Evolutionary conservation across 176 grass and related monocot genomes (phyloP).

Genomic region (sorghum (Sorghum bicolor)): DNA sequence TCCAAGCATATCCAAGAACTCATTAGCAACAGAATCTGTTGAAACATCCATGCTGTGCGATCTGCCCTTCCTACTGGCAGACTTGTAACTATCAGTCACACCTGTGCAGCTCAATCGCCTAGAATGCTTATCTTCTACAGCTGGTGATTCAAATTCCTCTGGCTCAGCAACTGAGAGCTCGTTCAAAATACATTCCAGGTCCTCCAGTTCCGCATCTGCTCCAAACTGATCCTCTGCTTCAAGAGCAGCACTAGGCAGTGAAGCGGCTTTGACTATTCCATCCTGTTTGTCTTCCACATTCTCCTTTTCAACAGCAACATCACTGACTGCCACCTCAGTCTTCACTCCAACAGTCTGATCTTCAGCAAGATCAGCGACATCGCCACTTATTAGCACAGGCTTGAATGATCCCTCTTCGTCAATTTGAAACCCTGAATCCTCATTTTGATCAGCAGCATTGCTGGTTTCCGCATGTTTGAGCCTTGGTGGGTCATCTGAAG

Average conservation of each 20-base stretch:
- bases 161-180: conserved; percentile 46
- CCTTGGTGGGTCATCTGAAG: conserved; percentile 42
- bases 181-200: conserved; percentile 52
- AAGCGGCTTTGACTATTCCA: not conserved
- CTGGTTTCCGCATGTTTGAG: conserved; percentile 18
- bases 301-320: conserved; percentile 15
- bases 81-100: conserved; percentile 32
- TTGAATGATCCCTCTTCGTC: conserved; percentile 11
- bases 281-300: conserved; percentile 4
- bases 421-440: not conserved
- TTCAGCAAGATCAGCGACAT: conserved; percentile 9
- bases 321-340: conserved; percentile 3
- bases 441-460: conserved; percentile 1
- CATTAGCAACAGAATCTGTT: conserved; percentile 70
- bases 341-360: conserved; percentile 20
- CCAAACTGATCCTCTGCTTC: conserved; percentile 31
- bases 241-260: not conserved
- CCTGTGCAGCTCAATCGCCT: conserved; percentile 48
- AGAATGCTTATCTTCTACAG: conserved; percentile 38
- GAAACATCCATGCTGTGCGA: conserved; percentile 64
- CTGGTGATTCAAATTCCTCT: conserved; percentile 54
- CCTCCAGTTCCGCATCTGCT: conserved; percentile 43
- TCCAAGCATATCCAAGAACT: conserved; percentile 90
- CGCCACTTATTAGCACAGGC: not conserved
- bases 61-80: conserved; percentile 48